Percentiles rank a stretch among this genome's conserved stretches.
Evolutionary conservation across 2,329 filamentous ascomycete species (phyloP).

Genomic region (Drechmeria coniospora): DNA sequence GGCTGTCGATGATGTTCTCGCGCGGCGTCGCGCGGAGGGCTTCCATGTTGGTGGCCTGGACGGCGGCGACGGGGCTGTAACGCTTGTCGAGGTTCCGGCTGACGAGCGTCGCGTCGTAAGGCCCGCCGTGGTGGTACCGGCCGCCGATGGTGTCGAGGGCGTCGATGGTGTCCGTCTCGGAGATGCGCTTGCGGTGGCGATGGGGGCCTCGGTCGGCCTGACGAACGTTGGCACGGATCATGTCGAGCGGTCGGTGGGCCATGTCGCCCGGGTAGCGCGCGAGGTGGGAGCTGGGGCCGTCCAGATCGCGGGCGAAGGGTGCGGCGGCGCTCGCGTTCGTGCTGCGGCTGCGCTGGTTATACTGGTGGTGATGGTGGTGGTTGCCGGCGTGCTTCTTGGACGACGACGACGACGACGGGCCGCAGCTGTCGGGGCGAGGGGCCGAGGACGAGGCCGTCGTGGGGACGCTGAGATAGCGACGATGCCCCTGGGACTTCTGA

Average conservation of each 20-base stretch:
- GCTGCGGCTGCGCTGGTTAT: not conserved
- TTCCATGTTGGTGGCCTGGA: slow-evolving; percentile 56
- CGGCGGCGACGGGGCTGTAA: slow-evolving; percentile 61
- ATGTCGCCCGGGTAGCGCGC: slow-evolving; percentile 46
- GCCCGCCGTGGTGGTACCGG: slow-evolving; percentile 77
- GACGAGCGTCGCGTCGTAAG: slow-evolving; percentile 69
- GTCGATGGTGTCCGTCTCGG: slow-evolving; percentile 68
- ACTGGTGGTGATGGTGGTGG: not conserved
- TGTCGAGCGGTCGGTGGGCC: slow-evolving; percentile 51
- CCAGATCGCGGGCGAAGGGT: slow-evolving; percentile 7
- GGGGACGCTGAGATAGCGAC: slow-evolving; percentile 1
- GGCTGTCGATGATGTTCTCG: slow-evolving; percentile 61
- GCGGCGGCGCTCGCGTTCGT: not conserved
- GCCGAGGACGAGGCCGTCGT: too few relatives aligned
- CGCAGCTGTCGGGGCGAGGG: too few relatives aligned
- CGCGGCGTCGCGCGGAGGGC: slow-evolving; percentile 66
- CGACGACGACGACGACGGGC: too few relatives aligned
- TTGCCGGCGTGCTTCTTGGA: not conserved
- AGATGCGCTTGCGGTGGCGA: slow-evolving; percentile 48
- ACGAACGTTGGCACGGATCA: slow-evolving; percentile 46
- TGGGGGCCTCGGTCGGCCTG: slow-evolving; percentile 54
- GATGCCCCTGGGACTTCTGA: not conserved
- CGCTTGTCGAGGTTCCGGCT: slow-evolving; percentile 52
- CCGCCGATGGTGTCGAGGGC: slow-evolving; percentile 53
- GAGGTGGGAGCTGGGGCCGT: slow-evolving; percentile 7